A percentile compares a stretch with the other conserved stretches of the same genome.
phyloP scores from a whole-genome alignment of 1,284 basidiomycete genomes.

The Ceraceosorus bombacis region DNA sequence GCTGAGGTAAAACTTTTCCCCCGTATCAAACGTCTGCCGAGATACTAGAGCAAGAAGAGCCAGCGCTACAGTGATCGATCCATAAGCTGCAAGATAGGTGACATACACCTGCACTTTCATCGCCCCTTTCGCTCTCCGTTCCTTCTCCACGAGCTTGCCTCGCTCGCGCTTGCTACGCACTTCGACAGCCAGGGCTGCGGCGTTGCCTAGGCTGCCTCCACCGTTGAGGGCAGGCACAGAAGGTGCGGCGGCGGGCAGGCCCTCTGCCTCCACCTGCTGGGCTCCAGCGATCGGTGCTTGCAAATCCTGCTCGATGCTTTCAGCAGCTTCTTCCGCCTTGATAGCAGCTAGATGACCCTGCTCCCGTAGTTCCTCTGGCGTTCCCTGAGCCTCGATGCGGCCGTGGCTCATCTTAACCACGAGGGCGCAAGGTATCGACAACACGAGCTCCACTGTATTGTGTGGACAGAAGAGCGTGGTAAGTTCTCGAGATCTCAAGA shows the following conservation, averaged over 20 bases:
- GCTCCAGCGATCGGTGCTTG: too few relatives aligned
- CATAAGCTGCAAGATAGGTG: constrained; percentile 13
- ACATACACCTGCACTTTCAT: constrained; percentile 16
- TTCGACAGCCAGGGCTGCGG: not conserved
- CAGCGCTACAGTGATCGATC: constrained; percentile 12
- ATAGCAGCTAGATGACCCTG: constrained; percentile 45
- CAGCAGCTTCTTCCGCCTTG: constrained; percentile 3
- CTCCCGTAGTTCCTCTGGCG: constrained; percentile 16
- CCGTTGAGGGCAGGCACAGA: too few relatives aligned
- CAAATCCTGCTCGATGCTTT: constrained; percentile 51
- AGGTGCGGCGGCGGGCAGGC: too few relatives aligned
- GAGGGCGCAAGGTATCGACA: constrained; percentile 12
- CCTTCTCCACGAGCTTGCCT: constrained; percentile 11
- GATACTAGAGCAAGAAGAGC: constrained; percentile 11
- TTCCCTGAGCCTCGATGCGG: constrained; percentile 1
- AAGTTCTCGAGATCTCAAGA: constrained; percentile 62
- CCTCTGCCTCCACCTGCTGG: too few relatives aligned
- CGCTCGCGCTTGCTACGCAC: not conserved
- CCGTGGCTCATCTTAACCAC: constrained; percentile 34
- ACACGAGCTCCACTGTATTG: constrained; percentile 57
- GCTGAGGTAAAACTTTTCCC: constrained; percentile 1
- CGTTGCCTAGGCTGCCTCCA: not conserved
- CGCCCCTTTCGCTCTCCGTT: constrained; percentile 6
- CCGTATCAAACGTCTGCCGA: constrained; percentile 14
- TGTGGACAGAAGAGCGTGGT: constrained; percentile 57